Base-by-base conservation (phyloP, 139 green algal genomes). In the Diplosphaera chodatii region DNA sequence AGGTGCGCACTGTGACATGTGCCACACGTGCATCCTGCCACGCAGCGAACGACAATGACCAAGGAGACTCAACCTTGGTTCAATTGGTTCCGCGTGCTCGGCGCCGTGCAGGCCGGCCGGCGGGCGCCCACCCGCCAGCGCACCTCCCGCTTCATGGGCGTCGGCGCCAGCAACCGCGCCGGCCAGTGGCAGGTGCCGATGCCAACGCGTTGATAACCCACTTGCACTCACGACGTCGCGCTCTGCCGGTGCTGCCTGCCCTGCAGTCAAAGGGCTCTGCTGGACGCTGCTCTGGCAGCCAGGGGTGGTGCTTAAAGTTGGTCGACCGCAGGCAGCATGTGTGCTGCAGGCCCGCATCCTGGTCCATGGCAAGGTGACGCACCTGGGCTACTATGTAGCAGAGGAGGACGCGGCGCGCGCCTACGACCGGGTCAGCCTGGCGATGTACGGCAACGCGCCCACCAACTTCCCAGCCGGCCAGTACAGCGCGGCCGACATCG, bases 331-430 rank as follows among this genome's bases (percentile, higher is more conserved):
- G 10, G 37, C 37, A 48, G 37, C 10, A 6, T 10, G 6, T 10
- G 37, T 48, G 37, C 37, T 48, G 37, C 37, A 48, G 37, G 37
- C 87, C 3, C 78, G 87, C 69, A 92, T 92, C 71, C 78, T 92
- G 70, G 84, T 90, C n/a, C 84, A 92, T 30, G 87, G 87, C 71
- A 90, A 90, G 75, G 85, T 73, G 33, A 91, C 86, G 5, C 79
- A 87, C 71, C 76, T 87, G 63, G 87, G 87, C 0, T 93, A 93
- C 75, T 93, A 91, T 65, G 74, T 81, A 40, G 84, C 81, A 0
- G 86, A 93, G 71, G 86, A 91, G 73, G 86, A 91, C 63, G 87
- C 87, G 27, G 87, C 87, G 30, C 78, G 82, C 3, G 84, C 90
- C 66, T 93, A 93, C 76, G 87, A 93, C 78, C 72, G 75, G 25